phyloP scores from a whole-genome alignment of 306 rosid genomes.

The Dryas drummondii region DNA sequence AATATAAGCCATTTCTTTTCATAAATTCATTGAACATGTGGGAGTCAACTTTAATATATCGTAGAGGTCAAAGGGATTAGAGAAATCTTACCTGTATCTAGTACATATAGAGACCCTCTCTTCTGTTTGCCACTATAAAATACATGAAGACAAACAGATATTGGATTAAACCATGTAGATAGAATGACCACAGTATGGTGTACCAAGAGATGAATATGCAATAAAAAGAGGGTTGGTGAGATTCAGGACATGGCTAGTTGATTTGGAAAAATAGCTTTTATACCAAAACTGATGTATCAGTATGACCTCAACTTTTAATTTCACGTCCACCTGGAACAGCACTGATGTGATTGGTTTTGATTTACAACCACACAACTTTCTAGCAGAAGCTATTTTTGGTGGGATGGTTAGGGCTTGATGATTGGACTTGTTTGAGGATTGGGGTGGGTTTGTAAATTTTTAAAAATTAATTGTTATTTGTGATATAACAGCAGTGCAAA shows the following conservation, averaged over 20 bases:
- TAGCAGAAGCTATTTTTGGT: too few species aligned
- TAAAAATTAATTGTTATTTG: too few species aligned
- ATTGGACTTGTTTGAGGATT: too few species aligned
- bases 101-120: too few species aligned
- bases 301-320: neutral
- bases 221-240: neutral
- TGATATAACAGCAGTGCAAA: too few species aligned
- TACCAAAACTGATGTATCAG: neutral
- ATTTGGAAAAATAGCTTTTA: neutral
- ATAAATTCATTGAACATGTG: slow-evolving; percentile 4
- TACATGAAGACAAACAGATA: too few species aligned
- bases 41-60: slow-evolving; percentile 17
- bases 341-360: too few species aligned
- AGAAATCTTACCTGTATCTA: neutral
- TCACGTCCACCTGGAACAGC: neutral
- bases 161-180: neutral
- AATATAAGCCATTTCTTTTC: slow-evolving; percentile 20
- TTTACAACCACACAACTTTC: too few species aligned
- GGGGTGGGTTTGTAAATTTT: too few species aligned
- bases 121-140: neutral
- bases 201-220: neutral
- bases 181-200: neutral
- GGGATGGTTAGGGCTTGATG: too few species aligned
- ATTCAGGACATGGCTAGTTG: neutral
- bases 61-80: slow-evolving; percentile 19